Evolutionary conservation across 352 stramenopile species (phyloP).

Genomic region (Globisporangium yorkense): DNA sequence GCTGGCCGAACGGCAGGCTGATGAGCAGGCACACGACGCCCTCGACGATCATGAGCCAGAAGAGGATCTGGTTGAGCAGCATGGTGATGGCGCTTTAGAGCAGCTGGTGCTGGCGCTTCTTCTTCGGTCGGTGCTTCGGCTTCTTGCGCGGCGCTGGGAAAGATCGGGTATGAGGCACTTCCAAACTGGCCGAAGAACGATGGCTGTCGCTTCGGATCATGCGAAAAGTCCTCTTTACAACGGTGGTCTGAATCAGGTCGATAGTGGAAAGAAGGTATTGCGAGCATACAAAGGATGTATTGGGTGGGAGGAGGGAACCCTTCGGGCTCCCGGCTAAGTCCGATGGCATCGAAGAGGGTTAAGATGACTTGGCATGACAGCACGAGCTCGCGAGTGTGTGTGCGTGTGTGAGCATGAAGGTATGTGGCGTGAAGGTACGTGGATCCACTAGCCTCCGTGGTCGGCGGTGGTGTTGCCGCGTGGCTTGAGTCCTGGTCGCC

Average conservation of each 20-base stretch:
- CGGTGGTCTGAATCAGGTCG: neutral
- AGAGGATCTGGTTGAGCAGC: conserved; percentile 44
- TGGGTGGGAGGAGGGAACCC: too few species aligned
- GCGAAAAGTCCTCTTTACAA: neutral
- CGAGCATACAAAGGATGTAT: neutral
- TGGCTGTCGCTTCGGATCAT: neutral
- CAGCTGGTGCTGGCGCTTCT: neutral
- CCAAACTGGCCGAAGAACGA: neutral
- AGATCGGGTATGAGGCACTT: conserved; percentile 7
- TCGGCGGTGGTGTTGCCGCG: neutral
- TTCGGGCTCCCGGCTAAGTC: neutral
- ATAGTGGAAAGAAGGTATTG: neutral
- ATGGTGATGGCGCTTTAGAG: conserved; percentile 8
- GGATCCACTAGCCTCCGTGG: neutral
- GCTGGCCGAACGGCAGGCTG: conserved; percentile 55
- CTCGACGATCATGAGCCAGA: conserved; percentile 50
- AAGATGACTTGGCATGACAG: neutral
- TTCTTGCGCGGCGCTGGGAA: conserved; percentile 1
- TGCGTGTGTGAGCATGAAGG: neutral
- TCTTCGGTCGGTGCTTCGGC: neutral
- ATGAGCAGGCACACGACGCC: conserved; percentile 42
- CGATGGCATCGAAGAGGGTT: neutral
- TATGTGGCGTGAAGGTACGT: neutral
- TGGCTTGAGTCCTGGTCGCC: neutral
- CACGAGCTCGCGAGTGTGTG: neutral